These are phyloP conservation scores for Vanrija sp. DNA, from an alignment of 1,284 basidiomycete species.

Conservation along the genomic window DNA sequence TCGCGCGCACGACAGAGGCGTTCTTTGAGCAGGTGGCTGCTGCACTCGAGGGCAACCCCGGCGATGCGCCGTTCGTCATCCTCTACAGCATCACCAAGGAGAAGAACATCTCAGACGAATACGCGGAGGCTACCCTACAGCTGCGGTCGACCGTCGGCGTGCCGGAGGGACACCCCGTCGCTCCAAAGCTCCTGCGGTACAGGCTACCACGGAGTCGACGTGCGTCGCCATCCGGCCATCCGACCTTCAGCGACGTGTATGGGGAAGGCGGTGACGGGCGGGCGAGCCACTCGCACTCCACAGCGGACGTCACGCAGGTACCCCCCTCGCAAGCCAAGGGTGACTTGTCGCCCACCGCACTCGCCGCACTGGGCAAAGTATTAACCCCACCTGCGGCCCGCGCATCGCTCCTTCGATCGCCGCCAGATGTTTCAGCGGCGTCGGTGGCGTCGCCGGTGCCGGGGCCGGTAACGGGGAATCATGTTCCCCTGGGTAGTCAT, in stretches of 20 bases:
- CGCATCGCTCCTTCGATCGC: too few relatives aligned
- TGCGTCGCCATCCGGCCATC: too few relatives aligned
- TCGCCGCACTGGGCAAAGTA: too few relatives aligned
- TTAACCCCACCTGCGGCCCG: too few relatives aligned
- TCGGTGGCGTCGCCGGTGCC: too few relatives aligned
- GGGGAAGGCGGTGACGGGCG: background rate
- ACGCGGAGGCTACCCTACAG: background rate
- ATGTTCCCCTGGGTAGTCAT: too few relatives aligned
- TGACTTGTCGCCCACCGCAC: too few relatives aligned
- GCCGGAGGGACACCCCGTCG: constrained; percentile 15
- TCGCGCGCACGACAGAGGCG: constrained; percentile 8
- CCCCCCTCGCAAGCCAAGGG: too few relatives aligned
- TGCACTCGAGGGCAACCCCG: constrained; percentile 14
- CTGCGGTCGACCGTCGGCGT: constrained; percentile 20
- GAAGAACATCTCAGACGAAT: background rate
- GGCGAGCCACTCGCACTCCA: background rate
- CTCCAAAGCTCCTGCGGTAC: background rate
- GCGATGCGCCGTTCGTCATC: constrained; percentile 25
- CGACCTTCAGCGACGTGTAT: background rate
- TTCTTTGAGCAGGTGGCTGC: constrained; percentile 14
- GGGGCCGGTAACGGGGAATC: too few relatives aligned
- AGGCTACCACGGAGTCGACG: background rate
- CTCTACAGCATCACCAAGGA: constrained; percentile 17
- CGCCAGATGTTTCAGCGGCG: too few relatives aligned
- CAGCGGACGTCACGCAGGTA: too few relatives aligned